Conservation (phyloP, 345 rosid genomes). For the Streptanthus diversifolius region DNA sequence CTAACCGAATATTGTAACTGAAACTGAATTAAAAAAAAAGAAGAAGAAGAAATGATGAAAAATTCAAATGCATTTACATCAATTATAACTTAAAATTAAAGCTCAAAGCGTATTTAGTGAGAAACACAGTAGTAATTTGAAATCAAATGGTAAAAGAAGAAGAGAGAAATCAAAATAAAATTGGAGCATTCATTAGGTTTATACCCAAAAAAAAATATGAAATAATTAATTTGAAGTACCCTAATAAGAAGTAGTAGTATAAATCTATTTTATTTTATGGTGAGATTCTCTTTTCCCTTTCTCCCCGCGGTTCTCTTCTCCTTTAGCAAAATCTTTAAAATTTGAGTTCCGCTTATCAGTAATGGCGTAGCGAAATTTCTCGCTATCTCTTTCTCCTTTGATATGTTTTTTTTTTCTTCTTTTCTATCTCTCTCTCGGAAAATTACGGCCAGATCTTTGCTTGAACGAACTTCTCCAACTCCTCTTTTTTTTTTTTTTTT, state of each 20-base stretch:
- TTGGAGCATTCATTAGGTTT: background rate
- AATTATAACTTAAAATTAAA: background rate
- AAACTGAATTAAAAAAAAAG: background rate
- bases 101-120: background rate
- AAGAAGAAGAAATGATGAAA: background rate
- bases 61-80: background rate
- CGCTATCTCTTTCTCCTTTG: background rate
- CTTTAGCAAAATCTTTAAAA: background rate
- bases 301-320: background rate
- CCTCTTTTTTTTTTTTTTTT: background rate
- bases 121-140: background rate
- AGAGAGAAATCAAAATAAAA: background rate
- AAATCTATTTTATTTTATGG: too few relatives aligned
- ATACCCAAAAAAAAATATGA: background rate
- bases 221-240: too few relatives aligned
- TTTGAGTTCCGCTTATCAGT: background rate
- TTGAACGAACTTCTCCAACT: background rate
- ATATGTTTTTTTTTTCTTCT: background rate
- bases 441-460: background rate
- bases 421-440: background rate
- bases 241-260: too few relatives aligned
- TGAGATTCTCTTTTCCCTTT: background rate
- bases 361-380: constrained; percentile 2
- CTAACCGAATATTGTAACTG: background rate
- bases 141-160: too few relatives aligned